Percentiles rank a stretch among this genome's conserved stretches.
phyloP scores from a whole-genome alignment of 768 basidiomycete species.

The Rhodotorula sphaerocarpa region DNA sequence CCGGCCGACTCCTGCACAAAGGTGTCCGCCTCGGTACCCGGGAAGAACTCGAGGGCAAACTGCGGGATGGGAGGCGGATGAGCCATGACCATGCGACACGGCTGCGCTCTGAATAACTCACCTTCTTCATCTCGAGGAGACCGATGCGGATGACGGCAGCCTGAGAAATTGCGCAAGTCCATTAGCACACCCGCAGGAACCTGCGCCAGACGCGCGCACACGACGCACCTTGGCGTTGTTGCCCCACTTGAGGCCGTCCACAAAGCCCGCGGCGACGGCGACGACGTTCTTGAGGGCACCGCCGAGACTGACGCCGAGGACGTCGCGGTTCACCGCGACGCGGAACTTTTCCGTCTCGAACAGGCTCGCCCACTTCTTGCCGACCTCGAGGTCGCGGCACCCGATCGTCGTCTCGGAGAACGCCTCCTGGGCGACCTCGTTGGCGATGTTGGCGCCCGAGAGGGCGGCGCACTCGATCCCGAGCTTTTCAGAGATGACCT shows the following conservation, averaged over 20 bases:
- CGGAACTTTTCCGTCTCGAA: slow-evolving; percentile 47
- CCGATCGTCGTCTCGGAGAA: slow-evolving; percentile 51
- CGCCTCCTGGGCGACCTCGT: slow-evolving; percentile 47
- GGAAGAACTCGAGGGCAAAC: slow-evolving; percentile 47
- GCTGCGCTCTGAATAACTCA: too few relatives aligned
- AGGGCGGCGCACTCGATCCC: slow-evolving; percentile 46
- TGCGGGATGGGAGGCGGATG: neutral
- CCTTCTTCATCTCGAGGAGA: slow-evolving; percentile 48
- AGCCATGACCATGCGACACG: too few relatives aligned
- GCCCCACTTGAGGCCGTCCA: slow-evolving; percentile 48
- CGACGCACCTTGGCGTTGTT: slow-evolving; percentile 44
- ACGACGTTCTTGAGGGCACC: slow-evolving; percentile 51
- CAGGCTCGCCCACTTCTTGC: slow-evolving; percentile 46
- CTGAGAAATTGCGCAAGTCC: too few relatives aligned
- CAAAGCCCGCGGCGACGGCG: slow-evolving; percentile 48
- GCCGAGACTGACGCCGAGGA: slow-evolving; percentile 48
- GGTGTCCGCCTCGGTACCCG: slow-evolving; percentile 45
- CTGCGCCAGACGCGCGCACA: neutral
- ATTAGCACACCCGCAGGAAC: too few relatives aligned
- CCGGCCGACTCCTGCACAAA: slow-evolving; percentile 48
- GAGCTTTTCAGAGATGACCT: slow-evolving; percentile 46
- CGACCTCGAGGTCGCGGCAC: slow-evolving; percentile 45
- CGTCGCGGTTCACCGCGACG: slow-evolving; percentile 47
- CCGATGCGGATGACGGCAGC: slow-evolving; percentile 51
- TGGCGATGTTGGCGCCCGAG: slow-evolving; percentile 50